Evolutionary conservation across 78 protist species (phyloP), one percentile per base, ranked within the genome.

Genomic region (Speleostelium caveatum): DNA sequence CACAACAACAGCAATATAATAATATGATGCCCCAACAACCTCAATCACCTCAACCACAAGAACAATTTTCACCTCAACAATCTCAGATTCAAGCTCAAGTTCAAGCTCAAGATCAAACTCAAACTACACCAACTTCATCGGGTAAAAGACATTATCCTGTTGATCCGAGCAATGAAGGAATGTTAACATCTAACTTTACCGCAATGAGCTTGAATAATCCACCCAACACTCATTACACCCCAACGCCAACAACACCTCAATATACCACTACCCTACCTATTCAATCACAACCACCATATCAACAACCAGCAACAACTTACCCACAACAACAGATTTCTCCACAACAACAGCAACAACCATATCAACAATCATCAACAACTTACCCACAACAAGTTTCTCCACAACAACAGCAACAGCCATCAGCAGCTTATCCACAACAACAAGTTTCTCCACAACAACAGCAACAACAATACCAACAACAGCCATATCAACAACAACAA

Each of bases 81-180:
- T 7, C 2, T 0, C 36, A 71, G 10, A 45, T 28, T 32, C 53
- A 32, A 36, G 32, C 16, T n/a, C 56, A 6, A 41, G 5, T 5
- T 59, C 67, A 16, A 41, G 16, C 69, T 60, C 42, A 56, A 26
- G 6, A 5, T 28, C 3, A 2, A 12, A 4, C 55, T 21, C 55
- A 3, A 21, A 36, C 26, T 26, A 2, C 24, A 2, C 38, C 59
- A 16, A 62, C 59, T 2, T 24, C 66, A 30, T n/a, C n/a, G n/a
- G n/a, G n/a, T n/a, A 83, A 83, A 66, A 69, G 91, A 39, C 67
- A 36, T 26, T 83, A 83, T 60, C 75, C 74, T 19, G 91, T 83
- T 19, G 91, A 83, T 60, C 60, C 91, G 59, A 41, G 19, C 19
- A 83, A 83, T 59, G 60, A 38, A 30, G 26, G 59, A 30, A 22